Base-by-base conservation (phyloP, 2,329 filamentous ascomycete genomes). In the Lachnellula cervina region DNA sequence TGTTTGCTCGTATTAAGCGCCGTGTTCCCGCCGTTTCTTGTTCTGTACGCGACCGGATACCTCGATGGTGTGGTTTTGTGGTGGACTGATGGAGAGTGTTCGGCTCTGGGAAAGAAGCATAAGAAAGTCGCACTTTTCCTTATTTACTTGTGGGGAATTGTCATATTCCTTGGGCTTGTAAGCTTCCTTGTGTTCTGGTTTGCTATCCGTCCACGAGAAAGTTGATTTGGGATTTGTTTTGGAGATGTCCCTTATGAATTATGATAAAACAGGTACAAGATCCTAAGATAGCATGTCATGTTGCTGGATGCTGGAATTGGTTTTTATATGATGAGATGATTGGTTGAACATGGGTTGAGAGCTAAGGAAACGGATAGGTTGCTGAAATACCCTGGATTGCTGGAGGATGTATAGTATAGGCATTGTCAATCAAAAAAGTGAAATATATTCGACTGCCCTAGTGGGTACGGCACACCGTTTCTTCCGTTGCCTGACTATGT, bases 21-120 rank as follows among this genome's bases (percentile, higher is more conserved):
- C 38, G 11, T 66, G n/a, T 65, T 68, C 32, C 66, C 66, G 8
- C 67, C 67, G 8, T 46, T 64, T 13, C 53, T 69, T 11, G 38
- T 68, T 3, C 51, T 68, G 6, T 67, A 63, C 42, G 57, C 58
- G 19, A 49, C 57, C 50, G 65, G 68, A 42, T 34, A 51, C 16
- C 53, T 69, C 21, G 66, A 70, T 51, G 51, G 55, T 25, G 28
- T 68, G 8, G 61, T 69, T 35, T 14, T 49, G 7, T 68, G 62
- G 63, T 63, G 56, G 55, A 66, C 62, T 8, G 49, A 59, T 9
- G 63, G 65, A 4, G 61, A 65, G 28, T 59, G 64, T 38, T 55
- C 48, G 5, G 49, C 51, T 19, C 68, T 68, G 49, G 55, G 54
- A 3, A 59, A 58, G 43, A 49, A 37, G 8, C 61, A 68, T 42